Percentiles rank a stretch among this genome's conserved stretches.
These are phyloP conservation scores for Xylaria longipes DNA, from an alignment of 495 filamentous ascomycete genomes.

Conservation along the genomic window DNA sequence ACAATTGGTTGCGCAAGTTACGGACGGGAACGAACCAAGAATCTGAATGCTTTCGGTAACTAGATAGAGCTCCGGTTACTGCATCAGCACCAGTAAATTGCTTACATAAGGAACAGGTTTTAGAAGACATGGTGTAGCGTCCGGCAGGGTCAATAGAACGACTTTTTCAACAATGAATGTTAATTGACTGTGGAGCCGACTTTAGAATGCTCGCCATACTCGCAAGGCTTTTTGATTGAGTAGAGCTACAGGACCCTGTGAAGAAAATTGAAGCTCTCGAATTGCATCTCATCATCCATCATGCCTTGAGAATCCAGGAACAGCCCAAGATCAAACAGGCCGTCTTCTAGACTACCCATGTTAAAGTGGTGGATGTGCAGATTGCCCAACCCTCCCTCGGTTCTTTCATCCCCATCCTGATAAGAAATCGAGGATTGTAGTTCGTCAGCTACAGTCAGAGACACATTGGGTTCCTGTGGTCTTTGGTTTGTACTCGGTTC, in stretches of 20 bases:
- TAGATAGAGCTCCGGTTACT: too few species aligned
- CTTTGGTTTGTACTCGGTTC: neutral
- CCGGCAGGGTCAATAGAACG: too few species aligned
- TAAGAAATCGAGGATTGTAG: neutral
- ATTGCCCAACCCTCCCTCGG: neutral
- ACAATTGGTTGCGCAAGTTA: too few species aligned
- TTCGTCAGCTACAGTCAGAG: neutral
- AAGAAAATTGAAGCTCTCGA: neutral
- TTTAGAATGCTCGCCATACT: neutral
- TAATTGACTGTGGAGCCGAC: neutral
- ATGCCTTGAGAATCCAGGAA: neutral
- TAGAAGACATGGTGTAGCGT: too few species aligned
- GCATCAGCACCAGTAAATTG: too few species aligned
- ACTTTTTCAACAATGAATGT: neutral
- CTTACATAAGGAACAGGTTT: too few species aligned
- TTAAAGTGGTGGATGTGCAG: neutral
- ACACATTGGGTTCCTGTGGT: neutral
- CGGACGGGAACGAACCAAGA: too few species aligned
- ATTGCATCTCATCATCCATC: constrained; percentile 6
- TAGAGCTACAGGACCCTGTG: neutral
- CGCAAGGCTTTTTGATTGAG: neutral
- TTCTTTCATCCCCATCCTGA: neutral
- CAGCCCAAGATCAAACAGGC: neutral
- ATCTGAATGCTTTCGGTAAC: too few species aligned
- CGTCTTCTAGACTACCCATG: neutral